These are phyloP conservation scores for Hericium rajendrae DNA, from an alignment of 768 basidiomycete species.

Conservation along the genomic window DNA sequence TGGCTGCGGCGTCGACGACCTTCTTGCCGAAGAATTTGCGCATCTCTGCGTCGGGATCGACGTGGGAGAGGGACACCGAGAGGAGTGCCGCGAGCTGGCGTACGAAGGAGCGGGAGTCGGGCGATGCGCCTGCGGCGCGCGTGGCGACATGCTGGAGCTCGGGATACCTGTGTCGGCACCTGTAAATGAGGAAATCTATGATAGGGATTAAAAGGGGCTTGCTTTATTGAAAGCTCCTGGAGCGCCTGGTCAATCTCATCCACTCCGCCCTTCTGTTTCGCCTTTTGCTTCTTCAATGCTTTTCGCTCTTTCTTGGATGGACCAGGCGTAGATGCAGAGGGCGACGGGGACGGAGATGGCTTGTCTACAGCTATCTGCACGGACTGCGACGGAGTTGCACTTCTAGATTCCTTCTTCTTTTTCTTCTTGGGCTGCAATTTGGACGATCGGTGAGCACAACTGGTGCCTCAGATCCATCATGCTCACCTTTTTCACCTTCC, in stretches of 20 bases:
- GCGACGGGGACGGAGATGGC: constrained; percentile 2
- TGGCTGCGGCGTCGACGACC: constrained; percentile 63
- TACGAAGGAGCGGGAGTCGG: constrained; percentile 20
- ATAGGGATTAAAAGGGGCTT: constrained; percentile 12
- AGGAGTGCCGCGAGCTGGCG: constrained; percentile 45
- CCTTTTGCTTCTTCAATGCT: constrained; percentile 52
- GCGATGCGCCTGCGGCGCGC: constrained; percentile 5
- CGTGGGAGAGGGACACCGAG: constrained; percentile 67
- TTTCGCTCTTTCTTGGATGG: constrained; percentile 41
- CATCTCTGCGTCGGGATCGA: constrained; percentile 87
- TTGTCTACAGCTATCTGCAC: neutral
- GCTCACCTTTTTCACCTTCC: constrained; percentile 16
- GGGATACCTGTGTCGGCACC: constrained; percentile 33
- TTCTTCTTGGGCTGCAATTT: constrained; percentile 28
- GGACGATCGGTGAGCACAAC: neutral
- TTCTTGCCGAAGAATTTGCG: constrained; percentile 90
- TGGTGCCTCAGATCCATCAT: constrained; percentile 18
- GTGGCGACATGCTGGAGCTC: constrained; percentile 30
- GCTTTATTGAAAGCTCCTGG: constrained; percentile 78
- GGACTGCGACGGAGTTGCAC: neutral
- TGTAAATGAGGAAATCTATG: neutral
- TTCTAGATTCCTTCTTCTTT: constrained; percentile 24
- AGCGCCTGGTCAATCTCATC: constrained; percentile 83
- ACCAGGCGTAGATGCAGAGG: constrained; percentile 3
- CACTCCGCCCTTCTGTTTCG: constrained; percentile 43